Evolutionary conservation across 2,329 filamentous ascomycete species (phyloP).

Genomic region (Venturia carpophila): DNA sequence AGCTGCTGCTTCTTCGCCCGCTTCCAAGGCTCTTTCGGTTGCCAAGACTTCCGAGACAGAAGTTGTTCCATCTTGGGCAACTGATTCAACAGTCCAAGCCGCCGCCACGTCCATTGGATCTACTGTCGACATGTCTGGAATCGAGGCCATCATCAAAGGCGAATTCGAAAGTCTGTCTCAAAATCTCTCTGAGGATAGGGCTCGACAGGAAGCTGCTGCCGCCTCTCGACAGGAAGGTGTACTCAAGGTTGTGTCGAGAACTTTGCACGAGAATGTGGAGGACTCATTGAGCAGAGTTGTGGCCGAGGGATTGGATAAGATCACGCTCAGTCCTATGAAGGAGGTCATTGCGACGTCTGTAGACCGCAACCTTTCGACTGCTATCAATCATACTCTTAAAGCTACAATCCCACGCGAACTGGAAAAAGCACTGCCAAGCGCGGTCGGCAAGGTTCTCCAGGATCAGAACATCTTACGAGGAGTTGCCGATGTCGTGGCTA

Average conservation of each 20-base stretch:
- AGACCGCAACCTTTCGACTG: constrained; percentile 61
- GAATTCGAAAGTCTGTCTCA: constrained; percentile 51
- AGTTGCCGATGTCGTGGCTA: constrained; percentile 64
- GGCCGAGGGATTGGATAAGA: constrained; percentile 62
- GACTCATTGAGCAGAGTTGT: constrained; percentile 72
- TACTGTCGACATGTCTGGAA: constrained; percentile 2
- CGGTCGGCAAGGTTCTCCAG: constrained; percentile 60
- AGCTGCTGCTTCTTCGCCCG: background rate
- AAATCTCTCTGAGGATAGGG: constrained; percentile 61
- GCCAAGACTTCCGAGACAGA: constrained; percentile 4
- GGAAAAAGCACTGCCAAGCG: constrained; percentile 58
- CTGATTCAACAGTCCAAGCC: background rate
- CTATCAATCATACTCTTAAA: constrained; percentile 59
- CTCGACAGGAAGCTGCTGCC: constrained; percentile 53
- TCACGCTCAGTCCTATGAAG: constrained; percentile 67
- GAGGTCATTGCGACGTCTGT: constrained; percentile 60
- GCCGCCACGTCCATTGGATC: constrained; percentile 1
- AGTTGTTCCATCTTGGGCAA: background rate
- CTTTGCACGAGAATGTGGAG: constrained; percentile 63
- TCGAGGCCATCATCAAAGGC: constrained; percentile 28
- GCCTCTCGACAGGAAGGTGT: constrained; percentile 62
- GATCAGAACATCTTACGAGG: constrained; percentile 64
- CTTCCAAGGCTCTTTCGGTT: background rate
- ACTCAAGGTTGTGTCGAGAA: constrained; percentile 59
- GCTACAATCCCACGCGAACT: constrained; percentile 64